These are phyloP conservation scores for Paralagenidium karlingii DNA, from an alignment of 352 stramenopile genomes.

Conservation along the genomic window DNA sequence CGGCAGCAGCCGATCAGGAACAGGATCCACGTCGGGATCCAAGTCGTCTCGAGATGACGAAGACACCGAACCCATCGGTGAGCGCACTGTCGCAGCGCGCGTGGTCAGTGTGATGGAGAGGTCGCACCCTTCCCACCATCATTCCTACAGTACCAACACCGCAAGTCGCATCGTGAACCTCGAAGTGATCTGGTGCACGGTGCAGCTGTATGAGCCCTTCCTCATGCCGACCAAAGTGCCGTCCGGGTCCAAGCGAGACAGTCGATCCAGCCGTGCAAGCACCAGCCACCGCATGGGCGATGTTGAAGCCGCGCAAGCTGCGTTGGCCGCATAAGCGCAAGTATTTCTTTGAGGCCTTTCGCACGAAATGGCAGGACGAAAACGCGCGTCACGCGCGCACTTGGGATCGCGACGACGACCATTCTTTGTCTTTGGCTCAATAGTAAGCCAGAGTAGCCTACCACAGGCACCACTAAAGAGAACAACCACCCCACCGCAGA, in stretches of 20 bases:
- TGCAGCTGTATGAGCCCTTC: constrained; percentile 46
- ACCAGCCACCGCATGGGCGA: not conserved
- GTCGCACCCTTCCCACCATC: too few relatives aligned
- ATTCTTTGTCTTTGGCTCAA: too few relatives aligned
- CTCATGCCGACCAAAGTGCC: not conserved
- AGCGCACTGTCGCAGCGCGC: constrained; percentile 63
- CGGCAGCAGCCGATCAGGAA: constrained; percentile 4
- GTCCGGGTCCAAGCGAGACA: not conserved
- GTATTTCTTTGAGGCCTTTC: constrained; percentile 70
- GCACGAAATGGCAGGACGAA: constrained; percentile 59
- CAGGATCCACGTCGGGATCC: constrained; percentile 2
- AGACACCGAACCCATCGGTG: constrained; percentile 23
- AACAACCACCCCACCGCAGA: too few relatives aligned
- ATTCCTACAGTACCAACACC: constrained; percentile 37
- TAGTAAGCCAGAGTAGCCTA: too few relatives aligned
- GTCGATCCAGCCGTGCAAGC: not conserved
- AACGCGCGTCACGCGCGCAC: constrained; percentile 33
- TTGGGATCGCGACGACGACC: too few relatives aligned
- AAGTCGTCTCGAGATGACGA: not conserved
- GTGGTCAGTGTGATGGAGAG: constrained; percentile 25
- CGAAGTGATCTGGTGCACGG: constrained; percentile 61
- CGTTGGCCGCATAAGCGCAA: constrained; percentile 2
- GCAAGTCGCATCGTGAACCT: constrained; percentile 39
- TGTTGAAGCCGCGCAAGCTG: not conserved
- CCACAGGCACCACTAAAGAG: too few relatives aligned